phyloP scores from a whole-genome alignment of 495 filamentous ascomycete species.

The Niebla homalea region DNA sequence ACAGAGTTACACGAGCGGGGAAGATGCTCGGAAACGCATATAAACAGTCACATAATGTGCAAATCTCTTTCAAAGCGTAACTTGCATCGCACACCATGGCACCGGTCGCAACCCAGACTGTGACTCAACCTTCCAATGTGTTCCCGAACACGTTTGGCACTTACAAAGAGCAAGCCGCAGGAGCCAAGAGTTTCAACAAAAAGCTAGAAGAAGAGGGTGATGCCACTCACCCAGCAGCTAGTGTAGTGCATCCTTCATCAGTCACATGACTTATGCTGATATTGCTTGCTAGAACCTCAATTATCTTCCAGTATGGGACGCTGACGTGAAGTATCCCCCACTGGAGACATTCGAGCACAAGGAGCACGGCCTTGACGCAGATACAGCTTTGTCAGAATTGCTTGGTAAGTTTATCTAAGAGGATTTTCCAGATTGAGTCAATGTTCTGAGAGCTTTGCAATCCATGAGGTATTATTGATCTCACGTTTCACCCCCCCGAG shows the following conservation, averaged over 20 bases:
- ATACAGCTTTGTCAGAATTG: conserved; percentile 53
- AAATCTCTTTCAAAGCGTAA: neutral
- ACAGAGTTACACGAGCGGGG: too few relatives aligned
- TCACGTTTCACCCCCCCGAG: too few relatives aligned
- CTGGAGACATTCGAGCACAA: conserved; percentile 56
- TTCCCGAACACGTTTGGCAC: neutral
- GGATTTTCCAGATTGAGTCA: too few relatives aligned
- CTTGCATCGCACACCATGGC: neutral
- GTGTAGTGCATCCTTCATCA: neutral
- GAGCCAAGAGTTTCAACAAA: conserved; percentile 11
- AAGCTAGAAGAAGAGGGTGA: conserved; percentile 13
- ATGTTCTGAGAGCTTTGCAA: too few relatives aligned
- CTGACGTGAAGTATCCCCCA: conserved; percentile 37
- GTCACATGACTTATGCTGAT: neutral
- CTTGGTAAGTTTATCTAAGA: conserved; percentile 31
- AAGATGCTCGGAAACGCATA: too few relatives aligned
- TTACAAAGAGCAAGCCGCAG: conserved; percentile 12
- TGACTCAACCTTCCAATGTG: too few relatives aligned
- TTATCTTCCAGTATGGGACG: conserved; percentile 16
- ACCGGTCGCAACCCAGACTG: neutral
- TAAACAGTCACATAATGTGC: too few relatives aligned
- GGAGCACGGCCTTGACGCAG: conserved; percentile 62
- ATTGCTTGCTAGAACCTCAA: conserved; percentile 3
- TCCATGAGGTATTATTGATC: too few relatives aligned
- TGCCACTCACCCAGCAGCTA: conserved; percentile 7